Evolutionary conservation across 2,329 filamentous ascomycete genomes (phyloP).

Genomic region (Xylariaceae sp.): DNA sequence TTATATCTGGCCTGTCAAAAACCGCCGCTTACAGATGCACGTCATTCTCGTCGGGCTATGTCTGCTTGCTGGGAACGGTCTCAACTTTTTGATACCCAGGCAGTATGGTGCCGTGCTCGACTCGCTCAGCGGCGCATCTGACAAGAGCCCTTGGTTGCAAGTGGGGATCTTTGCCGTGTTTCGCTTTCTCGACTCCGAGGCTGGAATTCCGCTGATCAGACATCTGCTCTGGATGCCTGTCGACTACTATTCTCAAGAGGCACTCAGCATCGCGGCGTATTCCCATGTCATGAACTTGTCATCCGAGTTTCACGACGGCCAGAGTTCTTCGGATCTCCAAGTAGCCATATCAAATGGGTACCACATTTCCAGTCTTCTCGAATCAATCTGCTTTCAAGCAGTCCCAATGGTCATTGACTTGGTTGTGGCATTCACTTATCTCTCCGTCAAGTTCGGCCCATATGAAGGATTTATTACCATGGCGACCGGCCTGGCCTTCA

Average conservation of each 20-base stretch:
- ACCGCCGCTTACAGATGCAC: conserved; percentile 64
- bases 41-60: conserved; percentile 65
- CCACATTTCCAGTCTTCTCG: conserved; percentile 54
- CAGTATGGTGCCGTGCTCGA: conserved; percentile 79
- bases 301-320: conserved; percentile 60
- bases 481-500: conserved; percentile 55
- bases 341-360: conserved; percentile 55
- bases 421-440: conserved; percentile 56
- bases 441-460: conserved; percentile 56
- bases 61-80: conserved; percentile 65
- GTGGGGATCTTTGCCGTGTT: conserved; percentile 51
- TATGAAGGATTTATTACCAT: conserved; percentile 63
- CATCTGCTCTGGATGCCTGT: conserved; percentile 58
- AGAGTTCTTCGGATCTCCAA: conserved; percentile 58
- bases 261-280: conserved; percentile 53
- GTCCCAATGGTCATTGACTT: conserved; percentile 61
- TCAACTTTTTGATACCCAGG: conserved; percentile 76
- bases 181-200: conserved; percentile 52
- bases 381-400: conserved; percentile 57
- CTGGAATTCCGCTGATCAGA: conserved; percentile 52
- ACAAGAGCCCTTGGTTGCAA: conserved; percentile 50
- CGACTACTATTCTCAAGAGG: conserved; percentile 54
- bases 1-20: conserved; percentile 72
- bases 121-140: conserved; percentile 52
- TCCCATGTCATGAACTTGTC: conserved; percentile 60